Evolutionary conservation across 352 stramenopile genomes (phyloP).

Genomic region (Elongisporangium anandrum): DNA sequence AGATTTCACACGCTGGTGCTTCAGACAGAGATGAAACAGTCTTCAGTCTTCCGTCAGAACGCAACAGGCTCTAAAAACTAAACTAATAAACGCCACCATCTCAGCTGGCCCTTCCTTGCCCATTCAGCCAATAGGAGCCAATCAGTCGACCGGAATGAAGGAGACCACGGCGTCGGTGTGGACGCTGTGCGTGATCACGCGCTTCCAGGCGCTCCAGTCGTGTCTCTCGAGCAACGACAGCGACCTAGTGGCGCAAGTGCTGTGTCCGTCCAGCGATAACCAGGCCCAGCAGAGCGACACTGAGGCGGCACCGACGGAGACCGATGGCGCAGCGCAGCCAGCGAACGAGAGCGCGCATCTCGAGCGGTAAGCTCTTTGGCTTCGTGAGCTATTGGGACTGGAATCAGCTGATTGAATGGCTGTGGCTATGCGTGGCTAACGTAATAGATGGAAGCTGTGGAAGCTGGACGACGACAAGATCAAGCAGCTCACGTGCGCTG

Average conservation of each 20-base stretch:
- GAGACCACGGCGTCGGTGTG: constrained; percentile 15
- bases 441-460: constrained; percentile 53
- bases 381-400: too few species aligned
- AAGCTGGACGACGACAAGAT: constrained; percentile 56
- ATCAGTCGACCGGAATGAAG: too few species aligned
- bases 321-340: constrained; percentile 1
- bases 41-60: too few species aligned
- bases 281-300: constrained; percentile 3
- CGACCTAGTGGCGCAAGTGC: constrained; percentile 6
- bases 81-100: neutral
- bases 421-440: constrained; percentile 7
- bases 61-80: neutral
- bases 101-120: too few species aligned
- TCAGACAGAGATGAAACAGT: too few species aligned
- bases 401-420: neutral
- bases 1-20: too few species aligned
- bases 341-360: constrained; percentile 28
- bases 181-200: constrained; percentile 27
- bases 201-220: constrained; percentile 32
- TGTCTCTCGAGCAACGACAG: constrained; percentile 24
- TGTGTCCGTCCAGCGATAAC: neutral
- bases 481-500: constrained; percentile 35
- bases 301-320: neutral
- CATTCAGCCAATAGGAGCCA: too few species aligned
- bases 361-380: constrained; percentile 32